These are phyloP conservation scores for Fusarium protoensiforme DNA, from an alignment of 2,329 filamentous ascomycete species.

Conservation along the genomic window DNA sequence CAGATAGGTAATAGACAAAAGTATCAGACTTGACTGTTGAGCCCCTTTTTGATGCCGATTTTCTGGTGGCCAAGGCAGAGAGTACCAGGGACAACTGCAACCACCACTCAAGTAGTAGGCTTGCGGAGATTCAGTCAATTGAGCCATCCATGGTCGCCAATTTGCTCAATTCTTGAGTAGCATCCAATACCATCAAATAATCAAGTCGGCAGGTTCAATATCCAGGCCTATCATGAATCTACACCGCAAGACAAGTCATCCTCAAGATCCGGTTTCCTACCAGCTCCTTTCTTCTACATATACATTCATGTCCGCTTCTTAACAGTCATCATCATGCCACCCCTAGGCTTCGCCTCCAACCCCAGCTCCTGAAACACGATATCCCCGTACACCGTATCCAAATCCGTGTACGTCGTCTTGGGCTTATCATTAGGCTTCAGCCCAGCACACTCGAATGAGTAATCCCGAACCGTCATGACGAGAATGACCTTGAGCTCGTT, in stretches of 20 bases:
- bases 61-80: neutral
- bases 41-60: neutral
- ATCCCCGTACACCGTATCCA: conserved; percentile 41
- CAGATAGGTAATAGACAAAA: conserved; percentile 15
- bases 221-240: neutral
- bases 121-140: neutral
- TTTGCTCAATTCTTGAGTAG: neutral
- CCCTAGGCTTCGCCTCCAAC: conserved; percentile 32
- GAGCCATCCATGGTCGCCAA: neutral
- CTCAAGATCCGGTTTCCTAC: neutral
- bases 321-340: conserved; percentile 40
- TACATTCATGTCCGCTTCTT: neutral
- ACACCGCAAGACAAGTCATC: neutral
- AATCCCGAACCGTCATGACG: conserved; percentile 36
- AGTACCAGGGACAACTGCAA: neutral
- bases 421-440: conserved; percentile 17
- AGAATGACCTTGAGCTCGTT: conserved; percentile 47
- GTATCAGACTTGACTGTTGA: neutral
- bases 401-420: conserved; percentile 33
- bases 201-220: neutral
- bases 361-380: conserved; percentile 34
- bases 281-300: too few species aligned
- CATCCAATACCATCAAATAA: neutral
- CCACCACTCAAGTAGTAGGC: neutral
- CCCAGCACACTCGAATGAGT: conserved; percentile 39